phyloP scores from a whole-genome alignment of 2,329 filamentous ascomycete genomes.

The Penicillium sp. region DNA sequence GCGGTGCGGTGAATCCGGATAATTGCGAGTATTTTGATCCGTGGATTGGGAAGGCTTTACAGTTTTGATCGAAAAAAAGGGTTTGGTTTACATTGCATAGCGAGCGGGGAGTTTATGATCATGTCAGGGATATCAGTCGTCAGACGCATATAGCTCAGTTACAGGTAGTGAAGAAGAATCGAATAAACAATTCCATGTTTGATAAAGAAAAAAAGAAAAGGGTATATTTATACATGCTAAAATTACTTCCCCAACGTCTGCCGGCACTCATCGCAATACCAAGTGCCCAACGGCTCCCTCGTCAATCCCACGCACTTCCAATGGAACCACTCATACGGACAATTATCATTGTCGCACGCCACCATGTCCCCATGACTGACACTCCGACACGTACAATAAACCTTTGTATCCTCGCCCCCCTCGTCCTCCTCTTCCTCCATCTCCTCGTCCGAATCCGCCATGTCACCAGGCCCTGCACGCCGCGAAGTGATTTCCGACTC shows the following conservation, averaged over 20 bases:
- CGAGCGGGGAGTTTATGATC: slow-evolving; percentile 33
- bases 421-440: slow-evolving; percentile 49
- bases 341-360: slow-evolving; percentile 62
- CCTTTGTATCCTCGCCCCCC: slow-evolving; percentile 55
- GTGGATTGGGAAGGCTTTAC: slow-evolving; percentile 60
- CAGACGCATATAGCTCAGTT: background rate
- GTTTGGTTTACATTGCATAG: slow-evolving; percentile 28
- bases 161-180: background rate
- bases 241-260: slow-evolving; percentile 36
- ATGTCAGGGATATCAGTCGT: background rate
- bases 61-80: slow-evolving; percentile 24
- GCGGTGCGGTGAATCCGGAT: slow-evolving; percentile 81
- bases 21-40: slow-evolving; percentile 88
- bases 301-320: slow-evolving; percentile 60
- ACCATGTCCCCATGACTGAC: slow-evolving; percentile 64
- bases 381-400: slow-evolving; percentile 63
- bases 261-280: slow-evolving; percentile 54
- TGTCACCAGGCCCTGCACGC: slow-evolving; percentile 7
- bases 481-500: slow-evolving; percentile 39
- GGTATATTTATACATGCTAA: background rate
- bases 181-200: background rate
- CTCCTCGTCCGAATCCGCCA: slow-evolving; percentile 33
- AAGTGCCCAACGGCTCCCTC: slow-evolving; percentile 56
- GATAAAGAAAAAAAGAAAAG: background rate
- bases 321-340: slow-evolving; percentile 65